These are phyloP conservation scores for Diospyros kaki DNA, from an alignment of 148 eudicot genomes.

Conservation along the genomic window DNA sequence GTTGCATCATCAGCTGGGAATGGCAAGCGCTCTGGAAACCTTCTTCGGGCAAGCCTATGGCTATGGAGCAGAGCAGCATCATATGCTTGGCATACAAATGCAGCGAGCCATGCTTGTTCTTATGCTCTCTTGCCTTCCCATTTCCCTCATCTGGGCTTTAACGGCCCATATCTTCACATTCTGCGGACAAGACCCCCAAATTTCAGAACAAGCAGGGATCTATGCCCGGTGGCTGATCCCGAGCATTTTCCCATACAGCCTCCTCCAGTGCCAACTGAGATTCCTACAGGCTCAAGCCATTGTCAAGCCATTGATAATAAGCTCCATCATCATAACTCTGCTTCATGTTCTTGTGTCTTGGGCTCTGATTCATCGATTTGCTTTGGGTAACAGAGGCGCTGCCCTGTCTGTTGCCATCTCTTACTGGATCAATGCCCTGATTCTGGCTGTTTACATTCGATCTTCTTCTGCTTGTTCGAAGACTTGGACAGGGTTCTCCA, in stretches of 20 bases:
- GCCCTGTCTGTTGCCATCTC: slow-evolving; percentile 34
- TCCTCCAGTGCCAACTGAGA: slow-evolving; percentile 25
- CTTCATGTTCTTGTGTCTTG: slow-evolving; percentile 20
- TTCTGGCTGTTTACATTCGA: slow-evolving; percentile 36
- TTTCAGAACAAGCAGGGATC: slow-evolving; percentile 31
- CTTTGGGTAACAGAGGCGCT: slow-evolving; percentile 33
- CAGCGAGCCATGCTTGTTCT: slow-evolving; percentile 40
- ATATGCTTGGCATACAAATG: slow-evolving; percentile 34
- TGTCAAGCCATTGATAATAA: slow-evolving; percentile 34
- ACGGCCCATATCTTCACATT: slow-evolving; percentile 19
- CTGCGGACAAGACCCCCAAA: slow-evolving; percentile 29
- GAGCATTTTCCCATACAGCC: slow-evolving; percentile 32
- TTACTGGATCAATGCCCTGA: slow-evolving; percentile 33
- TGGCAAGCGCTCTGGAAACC: slow-evolving; percentile 47
- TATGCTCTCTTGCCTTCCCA: slow-evolving; percentile 18
- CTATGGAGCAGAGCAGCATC: slow-evolving; percentile 38
- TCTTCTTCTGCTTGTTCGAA: slow-evolving; percentile 26
- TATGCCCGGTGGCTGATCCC: slow-evolving; percentile 33
- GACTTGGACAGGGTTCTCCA: slow-evolving; percentile 47
- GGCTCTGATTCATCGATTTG: slow-evolving; percentile 23
- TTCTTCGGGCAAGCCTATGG: slow-evolving; percentile 44
- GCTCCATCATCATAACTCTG: slow-evolving; percentile 12
- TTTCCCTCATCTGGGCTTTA: slow-evolving; percentile 27
- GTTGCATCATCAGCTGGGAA: slow-evolving; percentile 27
- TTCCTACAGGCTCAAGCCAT: slow-evolving; percentile 38